Evolutionary conservation across 2,329 filamentous ascomycete species (phyloP).

Genomic region (Gaeumannomyces tritici): DNA sequence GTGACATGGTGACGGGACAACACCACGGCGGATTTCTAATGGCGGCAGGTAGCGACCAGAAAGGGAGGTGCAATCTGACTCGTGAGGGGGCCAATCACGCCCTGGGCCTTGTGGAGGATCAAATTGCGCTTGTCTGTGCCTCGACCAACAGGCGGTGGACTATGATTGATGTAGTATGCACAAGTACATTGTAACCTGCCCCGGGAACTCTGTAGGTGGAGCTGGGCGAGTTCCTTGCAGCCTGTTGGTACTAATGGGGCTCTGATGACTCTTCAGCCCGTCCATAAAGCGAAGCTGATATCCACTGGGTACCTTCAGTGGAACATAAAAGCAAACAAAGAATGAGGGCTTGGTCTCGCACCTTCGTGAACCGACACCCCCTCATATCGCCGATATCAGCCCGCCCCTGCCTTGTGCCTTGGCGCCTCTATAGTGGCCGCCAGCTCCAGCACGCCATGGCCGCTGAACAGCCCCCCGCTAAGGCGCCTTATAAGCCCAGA

Average conservation of each 20-base stretch:
- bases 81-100: neutral
- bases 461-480: neutral
- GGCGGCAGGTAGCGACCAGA: too few species aligned
- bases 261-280: neutral
- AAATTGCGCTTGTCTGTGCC: neutral
- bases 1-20: neutral
- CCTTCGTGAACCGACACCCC: neutral
- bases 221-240: neutral
- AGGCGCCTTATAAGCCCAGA: constrained; percentile 32
- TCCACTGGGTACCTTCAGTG: neutral
- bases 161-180: too few species aligned
- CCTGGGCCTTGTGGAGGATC: neutral
- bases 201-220: neutral
- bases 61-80: neutral
- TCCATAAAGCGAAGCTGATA: neutral
- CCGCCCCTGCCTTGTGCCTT: neutral
- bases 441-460: neutral
- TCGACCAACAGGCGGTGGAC: too few species aligned
- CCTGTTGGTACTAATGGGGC: too few species aligned
- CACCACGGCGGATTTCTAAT: neutral
- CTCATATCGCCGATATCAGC: neutral
- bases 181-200: too few species aligned
- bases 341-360: neutral
- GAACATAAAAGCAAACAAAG: neutral
- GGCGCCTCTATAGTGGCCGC: neutral